Base-by-base conservation (phyloP, 148 eudicot species). In the Rhododendron henanense region DNA sequence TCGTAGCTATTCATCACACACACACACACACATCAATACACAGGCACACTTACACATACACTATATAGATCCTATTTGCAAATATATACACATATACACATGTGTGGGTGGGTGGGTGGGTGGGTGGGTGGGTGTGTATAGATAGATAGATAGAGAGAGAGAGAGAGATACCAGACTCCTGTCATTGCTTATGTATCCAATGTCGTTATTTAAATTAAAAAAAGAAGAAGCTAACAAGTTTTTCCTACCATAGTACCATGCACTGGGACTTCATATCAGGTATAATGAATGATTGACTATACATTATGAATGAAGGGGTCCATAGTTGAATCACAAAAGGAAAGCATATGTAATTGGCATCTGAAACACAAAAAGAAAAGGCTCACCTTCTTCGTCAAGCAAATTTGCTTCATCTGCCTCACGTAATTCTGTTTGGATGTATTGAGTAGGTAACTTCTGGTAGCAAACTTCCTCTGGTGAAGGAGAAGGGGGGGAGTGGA, bases 361-460 rank as follows among this genome's bases (percentile, higher is more conserved):
- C 9, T 8, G 15, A 53, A 37, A 5, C 77, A 28, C 74, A 31
- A 71, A 39, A 59, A 19, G 37, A 31, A 83, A 63, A 63, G 53
- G 28, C 28, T 76, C 80, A 93, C 98, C 98, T 90, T 93, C 93
- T 91, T 94, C 98, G 87, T 93, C 93, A 81, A 95, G 90, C 87
- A 93, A 89, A 91, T 94, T 95, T 84, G 94, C 92, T 83, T 95
- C 98, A 86, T 95, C 95, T 78, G 95, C 96, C 86, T 93, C 95
- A 28, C 81, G 81, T 78, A 93, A 79, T 86, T 91, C 94, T 89
- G 87, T 92, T 44, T 88, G 88, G 23, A 91, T 83, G 90, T 91
- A 90, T 73, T 89, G 92, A 81, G 91, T 89, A 83, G 92, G 89
- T 88, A 92, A 88, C 79, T 91, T 95, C 86, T 89, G 92, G 84